Conservation (phyloP, 257 asterid genomes). For the Euphrasia confusa region DNA sequence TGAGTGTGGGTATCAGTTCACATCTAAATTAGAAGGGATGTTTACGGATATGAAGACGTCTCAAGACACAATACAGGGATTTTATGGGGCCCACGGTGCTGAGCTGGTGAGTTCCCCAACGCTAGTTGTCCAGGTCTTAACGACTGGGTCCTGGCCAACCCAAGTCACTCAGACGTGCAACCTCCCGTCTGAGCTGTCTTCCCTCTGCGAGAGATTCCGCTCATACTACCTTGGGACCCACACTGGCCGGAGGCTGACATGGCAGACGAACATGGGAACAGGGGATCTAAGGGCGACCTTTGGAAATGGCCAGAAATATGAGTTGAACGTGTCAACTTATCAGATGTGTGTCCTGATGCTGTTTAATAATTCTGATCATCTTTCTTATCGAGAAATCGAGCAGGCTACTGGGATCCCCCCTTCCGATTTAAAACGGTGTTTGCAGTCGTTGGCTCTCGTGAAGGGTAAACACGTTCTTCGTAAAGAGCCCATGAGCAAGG, state of each 20-base stretch:
- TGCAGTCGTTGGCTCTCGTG: conserved; percentile 78
- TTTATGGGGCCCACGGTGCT: conserved; percentile 34
- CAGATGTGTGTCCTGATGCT: conserved; percentile 66
- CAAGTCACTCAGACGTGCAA: conserved; percentile 50
- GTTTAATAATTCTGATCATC: conserved; percentile 38
- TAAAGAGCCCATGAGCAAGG: conserved; percentile 87
- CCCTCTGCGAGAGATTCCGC: conserved; percentile 49
- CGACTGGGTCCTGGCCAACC: conserved; percentile 68
- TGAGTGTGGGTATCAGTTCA: conserved; percentile 65
- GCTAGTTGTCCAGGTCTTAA: conserved; percentile 52
- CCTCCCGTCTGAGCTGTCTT: conserved; percentile 43
- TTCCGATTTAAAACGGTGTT: conserved; percentile 70
- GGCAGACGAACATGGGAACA: conserved; percentile 65
- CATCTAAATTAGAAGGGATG: conserved; percentile 69
- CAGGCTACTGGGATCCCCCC: conserved; percentile 71
- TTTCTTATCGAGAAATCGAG: conserved; percentile 50
- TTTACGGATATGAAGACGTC: conserved; percentile 70
- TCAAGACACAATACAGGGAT: conserved; percentile 59
- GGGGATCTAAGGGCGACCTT: conserved; percentile 50
- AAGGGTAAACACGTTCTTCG: conserved; percentile 71
- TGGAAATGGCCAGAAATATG: conserved; percentile 48
- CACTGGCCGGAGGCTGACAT: conserved; percentile 49
- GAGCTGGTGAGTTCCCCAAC: conserved; percentile 39
- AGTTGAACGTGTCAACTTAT: conserved; percentile 51
- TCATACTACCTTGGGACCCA: conserved; percentile 63